Evolutionary conservation across 2,329 filamentous ascomycete genomes (phyloP), one percentile per base, ranked within the genome.

Genomic region (Alternaria arbusti): DNA sequence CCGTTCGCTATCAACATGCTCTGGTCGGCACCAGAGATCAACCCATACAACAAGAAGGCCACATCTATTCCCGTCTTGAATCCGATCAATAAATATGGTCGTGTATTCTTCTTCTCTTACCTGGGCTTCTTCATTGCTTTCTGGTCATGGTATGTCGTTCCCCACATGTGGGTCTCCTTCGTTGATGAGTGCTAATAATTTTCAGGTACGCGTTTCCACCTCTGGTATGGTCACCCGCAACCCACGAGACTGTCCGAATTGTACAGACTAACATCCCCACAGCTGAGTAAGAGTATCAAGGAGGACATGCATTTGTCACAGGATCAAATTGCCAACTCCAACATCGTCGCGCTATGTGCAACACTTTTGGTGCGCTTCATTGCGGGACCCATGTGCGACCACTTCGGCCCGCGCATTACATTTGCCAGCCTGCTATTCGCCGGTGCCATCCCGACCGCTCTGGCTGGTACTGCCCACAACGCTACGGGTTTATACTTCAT

Each of bases 101-200:
- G 93, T 7, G 93, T 96, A 0, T 97, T 96, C 81, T 93, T 94
- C 84, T 97, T 97, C 82, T 91, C 91, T 1, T 96, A 92, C 89
- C 86, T 94, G 51, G 92, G 92, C 3, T 96, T 96, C 80, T 89
- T 96, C 86, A 87, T 95, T 57, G 91, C 92, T 8, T 97, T 97
- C 81, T 92, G 93, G 86, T 94, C 92, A 11, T 97, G 87, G 87
- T 85, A 78, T 75, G 82, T 74, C 1, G 28, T 13, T 59, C 62
- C 52, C 58, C 56, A 58, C 50, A 62, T 10, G 20, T 22, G 50
- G 60, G 20, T 54, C 22, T 22, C 45, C 52, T 40, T 11, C 46
- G 32, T 36, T 36, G 45, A 54, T 67, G 55, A 65, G 44, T 59
- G 51, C 71, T 79, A 54, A 78, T 71, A 36, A 20, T 61, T 9